Evolutionary conservation across 1,284 basidiomycete genomes (phyloP), one percentile per base, ranked within the genome.

Genomic region (Moesziomyces sp.): DNA sequence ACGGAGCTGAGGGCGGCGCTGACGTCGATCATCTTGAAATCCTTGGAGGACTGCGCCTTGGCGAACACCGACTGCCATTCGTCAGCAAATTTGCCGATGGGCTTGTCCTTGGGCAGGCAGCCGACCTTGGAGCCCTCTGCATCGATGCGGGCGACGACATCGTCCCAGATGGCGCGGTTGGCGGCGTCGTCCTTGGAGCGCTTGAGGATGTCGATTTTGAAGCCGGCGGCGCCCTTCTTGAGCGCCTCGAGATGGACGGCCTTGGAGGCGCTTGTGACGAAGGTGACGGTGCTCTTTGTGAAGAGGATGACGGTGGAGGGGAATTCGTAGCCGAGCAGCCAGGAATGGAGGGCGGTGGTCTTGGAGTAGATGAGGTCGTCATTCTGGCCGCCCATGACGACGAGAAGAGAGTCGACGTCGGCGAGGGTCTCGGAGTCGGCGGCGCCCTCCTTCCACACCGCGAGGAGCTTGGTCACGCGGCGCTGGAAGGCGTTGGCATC

Each of bases 311-410:
- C 87, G 0, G 95, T 97, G 0, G 93, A 94, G 0, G 95, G 95
- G 82, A 98, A 98, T 85, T 98, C 96, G 85, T 94, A 98, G 24
- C 94, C 96, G 35, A 98, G 88, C 10, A 98, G 87, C 92, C 93
- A 97, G 77, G 93, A 94, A 58, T 76, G 76, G 3, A 77, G 60
- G 34, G 76, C 68, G 18, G 73, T 63, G 43, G 78, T 76, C 51
- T 79, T 79, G 46, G 61, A 65, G 52, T 78, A 78, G 48, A 68
- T 59, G 34, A 74, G 53, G 14, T 80, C 76, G 21, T 80, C 76
- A 46, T 74, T 74, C 48, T 71, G 68, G 14, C 67, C 60, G 23
- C 78, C 78, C 58, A 72, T 69, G 46, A 76, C 55, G 34, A 78
- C 72, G 23, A 75, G 54, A n/a, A 80, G 50, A 3, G 71, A 75